Evolutionary conservation across 73 alveolate species (phyloP), one percentile per base, ranked within the genome.

Genomic region (Paramecium primaurelia): DNA sequence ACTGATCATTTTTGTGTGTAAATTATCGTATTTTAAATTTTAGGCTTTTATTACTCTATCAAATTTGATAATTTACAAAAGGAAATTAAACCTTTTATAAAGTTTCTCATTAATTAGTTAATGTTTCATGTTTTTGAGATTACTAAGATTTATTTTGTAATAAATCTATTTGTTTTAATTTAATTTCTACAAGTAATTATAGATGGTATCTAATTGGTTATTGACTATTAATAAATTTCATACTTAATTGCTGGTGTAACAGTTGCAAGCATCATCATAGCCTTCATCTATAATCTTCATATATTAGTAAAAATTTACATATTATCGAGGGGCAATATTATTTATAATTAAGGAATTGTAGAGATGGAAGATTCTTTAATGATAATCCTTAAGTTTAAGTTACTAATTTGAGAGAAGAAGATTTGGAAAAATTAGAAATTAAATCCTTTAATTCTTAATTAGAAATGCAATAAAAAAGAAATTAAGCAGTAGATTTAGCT

Each of bases 11-110:
- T 73, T 73, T 40, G 87, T 73, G n/a, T 73, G 87, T 73, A 73
- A 37, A 38, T 37, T 8, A 12, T 28, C 28, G 0, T 18, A 34
- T 30, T 73, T 73, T 9, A 34, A 12, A 32, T 37, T 4, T 32
- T 73, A 73, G 87, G 68, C 37, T 73, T 73, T n/a, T 73, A 73
- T 18, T 73, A 73, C 18, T 73, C 87, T 18, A 73, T 73, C 87
- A 73, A 38, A 16, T 73, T 36, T 73, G 87, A 73, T 38, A 22
- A 73, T 4, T 40, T 73, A n/a, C 38, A 73, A 11, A 73, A 6
- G 18, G 40, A 36, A 36, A 37, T 73, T 10, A 73, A 73, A 20
- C 87, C 87, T 14, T 73, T 73, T 8, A 73, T 73, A 4, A 73
- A 73, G 32, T 73, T 73, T 73, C 59, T 73, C 37, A 73, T 73